These are phyloP conservation scores for Phytophthora cactorum DNA, from an alignment of 352 stramenopile species.

Conservation along the genomic window DNA sequence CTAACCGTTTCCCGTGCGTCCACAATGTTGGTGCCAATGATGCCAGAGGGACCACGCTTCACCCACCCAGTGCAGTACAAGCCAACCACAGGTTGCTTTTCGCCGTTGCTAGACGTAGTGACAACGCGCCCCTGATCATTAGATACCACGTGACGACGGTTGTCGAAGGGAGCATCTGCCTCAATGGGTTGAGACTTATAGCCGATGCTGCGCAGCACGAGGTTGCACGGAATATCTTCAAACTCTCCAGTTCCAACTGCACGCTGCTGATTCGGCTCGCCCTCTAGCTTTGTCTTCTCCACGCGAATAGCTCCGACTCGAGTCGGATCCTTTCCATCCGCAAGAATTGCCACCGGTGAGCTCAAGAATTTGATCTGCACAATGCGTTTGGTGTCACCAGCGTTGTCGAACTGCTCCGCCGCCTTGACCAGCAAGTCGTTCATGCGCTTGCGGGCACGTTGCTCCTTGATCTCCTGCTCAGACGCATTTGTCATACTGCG, in stretches of 20 bases:
- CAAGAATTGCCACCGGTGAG: constrained; percentile 80
- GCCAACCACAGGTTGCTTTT: constrained; percentile 58
- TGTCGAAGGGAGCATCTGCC: constrained; percentile 81
- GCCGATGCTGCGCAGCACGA: constrained; percentile 86
- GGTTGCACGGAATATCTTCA: constrained; percentile 81
- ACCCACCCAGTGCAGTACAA: constrained; percentile 98
- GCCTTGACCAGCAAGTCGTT: constrained; percentile 79
- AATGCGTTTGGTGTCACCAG: constrained; percentile 37
- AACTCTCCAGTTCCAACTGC: constrained; percentile 88
- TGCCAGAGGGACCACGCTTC: constrained; percentile 96
- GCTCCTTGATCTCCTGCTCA: constrained; percentile 86
- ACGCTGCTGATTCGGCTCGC: constrained; percentile 79
- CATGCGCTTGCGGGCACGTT: constrained; percentile 87
- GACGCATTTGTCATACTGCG: constrained; percentile 85
- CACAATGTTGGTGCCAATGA: constrained; percentile 98
- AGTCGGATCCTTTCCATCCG: constrained; percentile 51
- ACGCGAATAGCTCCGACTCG: constrained; percentile 77
- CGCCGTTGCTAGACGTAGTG: constrained; percentile 38
- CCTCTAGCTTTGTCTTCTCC: constrained; percentile 90
- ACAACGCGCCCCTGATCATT: constrained; percentile 73
- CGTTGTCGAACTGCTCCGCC: constrained; percentile 42
- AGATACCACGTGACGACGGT: constrained; percentile 58
- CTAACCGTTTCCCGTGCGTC: constrained; percentile 96
- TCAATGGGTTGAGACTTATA: constrained; percentile 93
- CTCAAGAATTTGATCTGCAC: constrained; percentile 93